Evolutionary conservation across 768 basidiomycete genomes (phyloP).

Genomic region (Macrolepiota dolichaula): DNA sequence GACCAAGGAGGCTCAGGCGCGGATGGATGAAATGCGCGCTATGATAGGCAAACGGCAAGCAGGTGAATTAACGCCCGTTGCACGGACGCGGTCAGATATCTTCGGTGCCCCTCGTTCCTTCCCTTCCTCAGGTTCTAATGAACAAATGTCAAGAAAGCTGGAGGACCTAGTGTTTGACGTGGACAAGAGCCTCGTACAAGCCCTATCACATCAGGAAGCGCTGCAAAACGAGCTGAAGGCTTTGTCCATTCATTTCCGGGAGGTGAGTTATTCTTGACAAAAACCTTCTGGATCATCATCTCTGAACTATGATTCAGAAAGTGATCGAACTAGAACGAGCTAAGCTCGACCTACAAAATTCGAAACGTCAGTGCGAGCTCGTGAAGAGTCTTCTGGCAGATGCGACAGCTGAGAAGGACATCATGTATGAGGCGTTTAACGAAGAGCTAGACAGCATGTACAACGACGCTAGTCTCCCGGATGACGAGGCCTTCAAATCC

Average conservation of each 20-base stretch:
- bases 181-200: slow-evolving; percentile 52
- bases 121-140: slow-evolving; percentile 25
- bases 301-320: slow-evolving; percentile 36
- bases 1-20: slow-evolving; percentile 73
- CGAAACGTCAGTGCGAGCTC: slow-evolving; percentile 73
- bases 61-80: slow-evolving; percentile 44
- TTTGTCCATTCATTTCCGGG: slow-evolving; percentile 49
- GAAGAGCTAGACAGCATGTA: slow-evolving; percentile 92
- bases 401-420: slow-evolving; percentile 82
- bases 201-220: slow-evolving; percentile 51
- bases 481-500: slow-evolving; percentile 79
- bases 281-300: background rate
- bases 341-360: slow-evolving; percentile 61
- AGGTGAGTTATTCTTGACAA: slow-evolving; percentile 38
- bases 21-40: slow-evolving; percentile 81
- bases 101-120: slow-evolving; percentile 28
- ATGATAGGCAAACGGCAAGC: slow-evolving; percentile 59
- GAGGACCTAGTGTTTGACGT: slow-evolving; percentile 54
- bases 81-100: slow-evolving; percentile 38
- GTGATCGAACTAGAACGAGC: slow-evolving; percentile 59
- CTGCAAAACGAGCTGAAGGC: slow-evolving; percentile 48
- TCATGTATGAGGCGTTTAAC: slow-evolving; percentile 95
- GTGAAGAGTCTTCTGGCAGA: slow-evolving; percentile 77
- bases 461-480: slow-evolving; percentile 77
- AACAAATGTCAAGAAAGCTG: slow-evolving; percentile 37